A percentile compares a stretch with the other conserved stretches of the same genome.
These are phyloP conservation scores for Penicillium simplicissimum DNA, from an alignment of 495 filamentous ascomycete genomes.

Conservation along the genomic window DNA sequence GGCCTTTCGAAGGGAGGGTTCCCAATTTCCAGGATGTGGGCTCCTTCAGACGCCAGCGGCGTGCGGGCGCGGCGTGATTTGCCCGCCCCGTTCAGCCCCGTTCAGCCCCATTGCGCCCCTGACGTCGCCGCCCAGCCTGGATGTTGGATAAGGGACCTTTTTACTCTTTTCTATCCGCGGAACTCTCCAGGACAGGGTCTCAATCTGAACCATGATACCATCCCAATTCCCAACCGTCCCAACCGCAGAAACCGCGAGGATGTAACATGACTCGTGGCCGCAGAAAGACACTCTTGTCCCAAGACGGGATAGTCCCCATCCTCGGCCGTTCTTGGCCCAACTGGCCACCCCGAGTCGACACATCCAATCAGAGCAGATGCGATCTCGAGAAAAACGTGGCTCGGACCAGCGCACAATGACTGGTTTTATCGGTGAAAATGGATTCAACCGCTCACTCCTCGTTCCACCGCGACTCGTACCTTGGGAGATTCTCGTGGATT, in stretches of 20 bases:
- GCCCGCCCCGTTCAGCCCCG: not conserved
- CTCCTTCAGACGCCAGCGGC: not conserved
- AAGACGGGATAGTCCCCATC: not conserved
- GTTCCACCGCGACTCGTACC: not conserved
- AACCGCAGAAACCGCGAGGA: conserved; percentile 1
- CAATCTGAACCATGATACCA: too few species aligned
- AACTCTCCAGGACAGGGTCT: too few species aligned
- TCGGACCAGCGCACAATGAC: not conserved
- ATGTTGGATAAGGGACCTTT: too few species aligned
- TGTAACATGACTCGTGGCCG: not conserved
- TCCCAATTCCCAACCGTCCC: conserved; percentile 5
- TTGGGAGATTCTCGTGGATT: not conserved
- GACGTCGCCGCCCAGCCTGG: not conserved
- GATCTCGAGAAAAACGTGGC: not conserved
- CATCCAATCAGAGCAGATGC: not conserved
- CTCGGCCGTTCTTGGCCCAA: not conserved
- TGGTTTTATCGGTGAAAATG: not conserved
- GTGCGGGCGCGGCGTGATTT: not conserved
- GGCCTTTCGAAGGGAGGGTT: not conserved
- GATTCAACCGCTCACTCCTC: not conserved
- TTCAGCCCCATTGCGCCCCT: conserved; percentile 1
- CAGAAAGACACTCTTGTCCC: not conserved
- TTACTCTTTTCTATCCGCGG: too few species aligned
- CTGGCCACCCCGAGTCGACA: not conserved
- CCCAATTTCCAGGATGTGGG: not conserved